Percentiles rank a stretch among this genome's conserved stretches.
Evolutionary conservation across 768 basidiomycete genomes (phyloP).

Genomic region (Lactarius pseudohatsudake): DNA sequence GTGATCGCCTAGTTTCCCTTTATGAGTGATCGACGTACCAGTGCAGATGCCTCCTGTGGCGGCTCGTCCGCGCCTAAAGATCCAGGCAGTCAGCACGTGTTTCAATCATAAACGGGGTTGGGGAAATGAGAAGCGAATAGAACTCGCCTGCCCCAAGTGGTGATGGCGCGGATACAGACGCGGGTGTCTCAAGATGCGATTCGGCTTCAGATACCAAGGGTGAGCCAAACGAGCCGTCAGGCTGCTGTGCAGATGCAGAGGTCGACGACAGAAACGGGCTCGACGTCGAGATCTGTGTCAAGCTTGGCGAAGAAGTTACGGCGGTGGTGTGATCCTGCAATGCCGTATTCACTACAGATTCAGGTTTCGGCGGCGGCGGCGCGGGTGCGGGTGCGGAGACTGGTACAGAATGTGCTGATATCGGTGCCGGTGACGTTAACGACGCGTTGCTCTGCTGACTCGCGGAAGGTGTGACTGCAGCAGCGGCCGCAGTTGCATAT

Average conservation of each 20-base stretch:
- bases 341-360: constrained; percentile 23
- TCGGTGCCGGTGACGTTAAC: constrained; percentile 35
- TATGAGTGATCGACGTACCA: constrained; percentile 12
- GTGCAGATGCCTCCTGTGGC: constrained; percentile 14
- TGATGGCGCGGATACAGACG: constrained; percentile 61
- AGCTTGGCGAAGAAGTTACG: constrained; percentile 68
- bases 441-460: constrained; percentile 39
- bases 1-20: background rate
- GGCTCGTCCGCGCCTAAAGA: constrained; percentile 16
- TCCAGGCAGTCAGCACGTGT: constrained; percentile 11
- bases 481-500: constrained; percentile 90
- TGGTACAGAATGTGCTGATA: constrained; percentile 40
- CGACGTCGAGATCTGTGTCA: constrained; percentile 81
- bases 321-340: constrained; percentile 40
- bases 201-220: constrained; percentile 70
- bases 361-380: constrained; percentile 36
- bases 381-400: constrained; percentile 42
- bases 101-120: background rate
- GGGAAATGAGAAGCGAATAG: background rate
- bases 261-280: constrained; percentile 82
- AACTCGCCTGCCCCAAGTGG: constrained; percentile 38
- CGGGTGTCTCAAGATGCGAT: constrained; percentile 39
- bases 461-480: constrained; percentile 44
- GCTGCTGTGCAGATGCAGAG: constrained; percentile 57
- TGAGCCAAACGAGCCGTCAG: constrained; percentile 67